Evolutionary conservation across 1,284 basidiomycete genomes (phyloP).

Genomic region (Tilletia caries): DNA sequence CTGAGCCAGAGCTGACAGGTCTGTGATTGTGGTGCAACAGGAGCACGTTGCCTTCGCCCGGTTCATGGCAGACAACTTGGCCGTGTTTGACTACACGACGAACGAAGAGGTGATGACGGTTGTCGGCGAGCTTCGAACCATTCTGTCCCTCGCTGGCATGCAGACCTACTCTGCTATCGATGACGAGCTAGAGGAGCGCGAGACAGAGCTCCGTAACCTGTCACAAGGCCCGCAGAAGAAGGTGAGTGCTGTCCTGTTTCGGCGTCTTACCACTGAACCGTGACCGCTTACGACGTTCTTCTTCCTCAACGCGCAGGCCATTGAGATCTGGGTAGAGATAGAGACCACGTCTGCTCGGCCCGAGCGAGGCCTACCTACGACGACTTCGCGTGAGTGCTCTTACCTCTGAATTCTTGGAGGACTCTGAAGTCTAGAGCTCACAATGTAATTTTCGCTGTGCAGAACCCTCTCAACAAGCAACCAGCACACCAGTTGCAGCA

Average conservation of each 20-base stretch:
- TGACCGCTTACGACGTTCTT: not conserved
- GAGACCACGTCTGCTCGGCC: not conserved
- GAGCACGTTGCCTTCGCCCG: constrained; percentile 65
- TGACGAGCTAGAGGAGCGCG: constrained; percentile 10
- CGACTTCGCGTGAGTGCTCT: not conserved
- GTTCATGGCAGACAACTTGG: constrained; percentile 91
- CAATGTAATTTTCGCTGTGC: not conserved
- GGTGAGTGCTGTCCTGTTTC: not conserved
- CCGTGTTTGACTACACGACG: constrained; percentile 86
- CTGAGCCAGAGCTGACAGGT: constrained; percentile 63
- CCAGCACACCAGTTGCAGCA: not conserved
- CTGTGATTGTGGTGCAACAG: too few species aligned
- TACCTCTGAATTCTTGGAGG: not conserved
- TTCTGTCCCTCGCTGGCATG: constrained; percentile 79
- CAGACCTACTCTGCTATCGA: constrained; percentile 61
- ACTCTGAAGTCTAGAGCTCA: not conserved
- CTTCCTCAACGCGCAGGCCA: not conserved
- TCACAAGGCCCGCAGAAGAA: constrained; percentile 18
- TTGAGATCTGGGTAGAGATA: not conserved
- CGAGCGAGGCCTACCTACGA: constrained; percentile 2
- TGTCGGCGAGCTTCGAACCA: constrained; percentile 72
- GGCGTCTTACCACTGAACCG: too few species aligned
- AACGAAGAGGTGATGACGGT: constrained; percentile 86
- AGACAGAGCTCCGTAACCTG: constrained; percentile 18
- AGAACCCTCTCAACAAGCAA: not conserved